Evolutionary conservation across 805 yeast species (phyloP), one percentile per base, ranked within the genome.

Genomic region (Pichia nanzhaoensis): DNA sequence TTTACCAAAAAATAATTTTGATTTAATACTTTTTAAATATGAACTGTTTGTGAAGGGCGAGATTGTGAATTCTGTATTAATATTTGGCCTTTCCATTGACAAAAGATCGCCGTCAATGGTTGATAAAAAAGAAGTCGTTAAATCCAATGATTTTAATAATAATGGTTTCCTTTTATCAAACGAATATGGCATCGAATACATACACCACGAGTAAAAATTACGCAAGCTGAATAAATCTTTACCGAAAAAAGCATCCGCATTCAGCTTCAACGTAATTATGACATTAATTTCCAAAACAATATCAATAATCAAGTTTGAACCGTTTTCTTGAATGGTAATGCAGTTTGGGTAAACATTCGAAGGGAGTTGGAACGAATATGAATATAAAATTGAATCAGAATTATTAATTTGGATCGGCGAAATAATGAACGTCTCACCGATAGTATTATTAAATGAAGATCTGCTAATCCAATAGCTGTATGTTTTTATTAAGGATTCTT

Each of bases 61-160:
- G 4, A 59, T 57, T n/a, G 46, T 40, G 20, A 52, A 54, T 17
- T 54, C 51, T 7, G 44, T 52, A 20, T 44, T 50, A n/a, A 47
- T 47, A 17, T 34, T 33, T 1, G 41, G 36, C 52, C 78, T 66
- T 31, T 55, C 53, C 46, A 84, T 66, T 37, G 79, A 80, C 41
- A 87, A 63, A 35, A 89, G 59, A 1, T 90, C 87, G 21, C 97
- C 96, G 63, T 90, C 95, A 37, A 72, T 70, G 40, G 89, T 67
- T 4, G 87, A 70, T 0, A 83, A 77, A 3, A 88, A 58, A 8
- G 79, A 57, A 37, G 73, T 69, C 3, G 57, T 54, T 0, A 64
- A 50, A 28, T 75, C 70, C 14, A 80, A 61, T 1, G 82, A 60
- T 41, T 70, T 50, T 49, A 84, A 54, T 18, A 71, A 61, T 36